Evolutionary conservation across 148 eudicot species (phyloP).

Genomic region (Limonium bicolor): DNA sequence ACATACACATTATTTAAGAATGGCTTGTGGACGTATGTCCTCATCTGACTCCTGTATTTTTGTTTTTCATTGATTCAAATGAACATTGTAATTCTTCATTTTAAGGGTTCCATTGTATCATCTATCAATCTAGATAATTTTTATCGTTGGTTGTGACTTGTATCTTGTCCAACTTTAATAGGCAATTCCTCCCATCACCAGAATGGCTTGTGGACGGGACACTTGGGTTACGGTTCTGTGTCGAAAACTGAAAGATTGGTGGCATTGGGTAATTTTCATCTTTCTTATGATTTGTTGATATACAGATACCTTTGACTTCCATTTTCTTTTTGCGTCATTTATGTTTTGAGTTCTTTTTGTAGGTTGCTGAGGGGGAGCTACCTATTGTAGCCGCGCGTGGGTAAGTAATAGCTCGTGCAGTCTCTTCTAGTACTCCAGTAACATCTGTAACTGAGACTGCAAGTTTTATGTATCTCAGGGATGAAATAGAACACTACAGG

Average conservation of each 20-base stretch:
- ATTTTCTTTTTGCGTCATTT: constrained; percentile 7
- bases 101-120: too few species aligned
- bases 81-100: too few species aligned
- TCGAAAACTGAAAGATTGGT: constrained; percentile 96
- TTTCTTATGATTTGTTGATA: not conserved
- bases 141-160: too few species aligned
- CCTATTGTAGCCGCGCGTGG: constrained; percentile 91
- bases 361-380: constrained; percentile 97
- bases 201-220: constrained; percentile 78
- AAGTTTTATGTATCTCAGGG: constrained; percentile 18
- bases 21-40: too few species aligned
- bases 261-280: constrained; percentile 75
- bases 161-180: constrained; percentile 10
- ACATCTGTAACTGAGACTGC: constrained; percentile 1
- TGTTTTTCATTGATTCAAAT: too few species aligned
- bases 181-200: constrained; percentile 91
- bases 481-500: constrained; percentile 75
- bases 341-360: constrained; percentile 12
- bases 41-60: too few species aligned
- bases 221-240: constrained; percentile 97
- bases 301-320: not conserved
- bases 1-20: too few species aligned
- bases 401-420: too few species aligned
- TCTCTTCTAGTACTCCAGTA: constrained; percentile 4
- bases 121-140: too few species aligned